A percentile compares a stretch with the other conserved stretches of the same genome.
phyloP scores from a whole-genome alignment of 2,329 filamentous ascomycete genomes.

The Didymella pomorum region DNA sequence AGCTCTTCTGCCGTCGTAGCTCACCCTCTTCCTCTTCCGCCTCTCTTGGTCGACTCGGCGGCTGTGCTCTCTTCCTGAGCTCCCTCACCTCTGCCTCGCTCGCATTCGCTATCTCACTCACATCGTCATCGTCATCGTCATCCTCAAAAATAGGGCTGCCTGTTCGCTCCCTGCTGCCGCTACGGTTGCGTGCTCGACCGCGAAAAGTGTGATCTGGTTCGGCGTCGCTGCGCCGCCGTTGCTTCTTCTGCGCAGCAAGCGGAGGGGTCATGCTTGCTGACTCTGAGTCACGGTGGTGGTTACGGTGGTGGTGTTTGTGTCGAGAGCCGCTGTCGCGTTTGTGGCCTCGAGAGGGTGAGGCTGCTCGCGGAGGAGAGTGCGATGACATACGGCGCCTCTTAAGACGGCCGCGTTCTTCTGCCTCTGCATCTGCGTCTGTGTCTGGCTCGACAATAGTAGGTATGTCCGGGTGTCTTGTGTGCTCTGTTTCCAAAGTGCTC shows the following conservation, averaged over 20 bases:
- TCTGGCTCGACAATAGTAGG: conserved; percentile 33
- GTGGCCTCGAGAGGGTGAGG: conserved; percentile 46
- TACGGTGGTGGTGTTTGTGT: conserved; percentile 43
- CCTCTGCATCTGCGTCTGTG: conserved; percentile 33
- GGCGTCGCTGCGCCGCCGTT: conserved; percentile 45
- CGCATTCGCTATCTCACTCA: conserved; percentile 5
- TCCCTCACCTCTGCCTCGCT: conserved; percentile 37
- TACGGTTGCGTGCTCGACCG: conserved; percentile 42
- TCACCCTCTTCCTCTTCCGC: conserved; percentile 27
- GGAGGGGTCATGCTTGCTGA: conserved; percentile 37
- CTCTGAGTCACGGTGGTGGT: conserved; percentile 41
- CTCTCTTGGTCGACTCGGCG: conserved; percentile 44
- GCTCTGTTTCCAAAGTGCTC: conserved; percentile 1
- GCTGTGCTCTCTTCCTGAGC: conserved; percentile 46
- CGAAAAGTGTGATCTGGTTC: conserved; percentile 48
- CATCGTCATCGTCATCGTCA: conserved; percentile 18
- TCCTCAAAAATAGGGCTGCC: conserved; percentile 36
- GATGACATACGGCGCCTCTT: conserved; percentile 44
- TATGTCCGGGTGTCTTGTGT: neutral
- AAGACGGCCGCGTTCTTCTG: conserved; percentile 44
- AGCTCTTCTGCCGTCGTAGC: conserved; percentile 51
- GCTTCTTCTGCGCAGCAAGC: conserved; percentile 32
- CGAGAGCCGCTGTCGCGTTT: conserved; percentile 44
- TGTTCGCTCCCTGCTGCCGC: conserved; percentile 30
- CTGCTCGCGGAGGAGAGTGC: conserved; percentile 39